phyloP scores from a whole-genome alignment of 2,329 filamentous ascomycete genomes.

The Byssoonygena ceratinophila region DNA sequence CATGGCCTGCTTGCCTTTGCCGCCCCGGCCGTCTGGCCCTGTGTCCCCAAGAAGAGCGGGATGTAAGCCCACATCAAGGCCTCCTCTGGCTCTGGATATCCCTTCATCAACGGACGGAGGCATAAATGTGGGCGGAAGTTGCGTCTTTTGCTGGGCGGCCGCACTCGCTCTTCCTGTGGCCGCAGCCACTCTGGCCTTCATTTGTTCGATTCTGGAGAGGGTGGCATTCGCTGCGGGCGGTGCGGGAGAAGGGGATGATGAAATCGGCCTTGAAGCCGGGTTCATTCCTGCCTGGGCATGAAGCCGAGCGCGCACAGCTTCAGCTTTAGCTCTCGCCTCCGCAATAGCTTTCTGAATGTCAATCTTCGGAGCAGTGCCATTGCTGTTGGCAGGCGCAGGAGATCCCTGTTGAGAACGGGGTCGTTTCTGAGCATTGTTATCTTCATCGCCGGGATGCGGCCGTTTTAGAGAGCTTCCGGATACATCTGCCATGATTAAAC shows the following conservation, averaged over 20 bases:
- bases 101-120: conserved; percentile 41
- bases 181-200: conserved; percentile 70
- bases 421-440: conserved; percentile 37
- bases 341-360: conserved; percentile 41
- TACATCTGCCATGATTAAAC: conserved; percentile 34
- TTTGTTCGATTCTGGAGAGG: conserved; percentile 61
- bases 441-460: conserved; percentile 40
- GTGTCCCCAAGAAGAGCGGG: conserved; percentile 55
- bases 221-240: conserved; percentile 29
- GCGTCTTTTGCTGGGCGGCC: conserved; percentile 38
- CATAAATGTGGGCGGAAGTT: conserved; percentile 28
- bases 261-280: conserved; percentile 20
- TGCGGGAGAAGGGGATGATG: conserved; percentile 29
- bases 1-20: conserved; percentile 34
- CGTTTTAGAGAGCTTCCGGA: conserved; percentile 39
- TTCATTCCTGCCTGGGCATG: conserved; percentile 30
- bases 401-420: conserved; percentile 43
- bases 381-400: conserved; percentile 32
- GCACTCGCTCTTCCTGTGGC: conserved; percentile 48
- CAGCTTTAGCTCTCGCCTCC: conserved; percentile 40
- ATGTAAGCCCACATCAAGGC: conserved; percentile 64
- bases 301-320: conserved; percentile 39
- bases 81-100: conserved; percentile 48
- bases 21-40: conserved; percentile 36
- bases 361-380: conserved; percentile 28